A percentile compares a stretch with the other conserved stretches of the same genome.
Evolutionary conservation across 2,329 filamentous ascomycete genomes (phyloP).

Genomic region (Pestalotiopsis sp.): DNA sequence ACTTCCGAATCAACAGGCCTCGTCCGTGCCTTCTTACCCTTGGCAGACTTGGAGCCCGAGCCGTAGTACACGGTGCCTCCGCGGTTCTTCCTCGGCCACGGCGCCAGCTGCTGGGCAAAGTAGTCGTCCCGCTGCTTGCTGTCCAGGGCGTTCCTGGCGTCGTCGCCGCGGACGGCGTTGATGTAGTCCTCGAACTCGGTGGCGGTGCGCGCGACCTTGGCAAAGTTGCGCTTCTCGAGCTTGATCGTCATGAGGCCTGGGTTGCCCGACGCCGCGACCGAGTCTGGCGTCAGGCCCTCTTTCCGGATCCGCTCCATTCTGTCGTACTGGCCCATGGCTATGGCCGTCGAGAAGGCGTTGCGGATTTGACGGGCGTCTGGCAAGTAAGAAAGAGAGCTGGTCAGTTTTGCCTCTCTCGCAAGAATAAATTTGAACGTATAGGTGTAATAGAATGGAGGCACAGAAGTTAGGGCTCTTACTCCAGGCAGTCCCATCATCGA

Average conservation of each 20-base stretch:
- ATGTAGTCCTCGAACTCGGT: slow-evolving; percentile 18
- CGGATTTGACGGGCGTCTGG: slow-evolving; percentile 26
- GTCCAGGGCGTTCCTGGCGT: not conserved
- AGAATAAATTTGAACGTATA: too few species aligned
- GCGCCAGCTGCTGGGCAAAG: slow-evolving; percentile 4
- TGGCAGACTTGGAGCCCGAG: not conserved
- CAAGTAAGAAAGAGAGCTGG: too few species aligned
- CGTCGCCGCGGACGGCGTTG: slow-evolving; percentile 8
- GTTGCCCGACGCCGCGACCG: slow-evolving; percentile 10
- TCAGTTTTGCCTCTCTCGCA: too few species aligned
- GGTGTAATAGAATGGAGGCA: too few species aligned
- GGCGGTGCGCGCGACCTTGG: slow-evolving; percentile 15
- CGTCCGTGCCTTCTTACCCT: not conserved
- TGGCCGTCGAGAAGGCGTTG: slow-evolving; percentile 27
- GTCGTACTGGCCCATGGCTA: slow-evolving; percentile 19
- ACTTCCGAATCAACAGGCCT: not conserved
- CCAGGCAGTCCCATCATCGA: slow-evolving; percentile 14
- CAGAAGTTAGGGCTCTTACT: not conserved
- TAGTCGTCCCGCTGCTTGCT: slow-evolving; percentile 18
- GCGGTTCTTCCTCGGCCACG: not conserved
- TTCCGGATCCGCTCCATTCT: slow-evolving; percentile 8
- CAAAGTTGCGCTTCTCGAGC: slow-evolving; percentile 16
- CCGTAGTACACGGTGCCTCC: not conserved
- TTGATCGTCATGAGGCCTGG: slow-evolving; percentile 12
- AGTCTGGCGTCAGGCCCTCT: slow-evolving; percentile 13